Base-by-base conservation (phyloP, 257 asterid species). In the Solanum tacnaense region DNA sequence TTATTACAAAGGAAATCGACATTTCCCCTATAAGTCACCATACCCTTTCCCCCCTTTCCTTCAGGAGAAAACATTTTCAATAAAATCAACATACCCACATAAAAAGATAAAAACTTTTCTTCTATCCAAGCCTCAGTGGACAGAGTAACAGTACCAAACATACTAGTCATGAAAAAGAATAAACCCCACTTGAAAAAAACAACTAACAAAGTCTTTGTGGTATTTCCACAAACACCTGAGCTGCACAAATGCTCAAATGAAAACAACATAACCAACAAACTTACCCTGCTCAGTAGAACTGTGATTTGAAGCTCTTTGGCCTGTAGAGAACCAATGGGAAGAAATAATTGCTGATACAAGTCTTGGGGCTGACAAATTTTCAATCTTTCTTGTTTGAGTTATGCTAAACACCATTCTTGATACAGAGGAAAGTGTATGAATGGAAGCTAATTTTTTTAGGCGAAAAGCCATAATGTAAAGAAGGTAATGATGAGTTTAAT, bases 141-240 rank as follows among this genome's bases (percentile, higher is more conserved):
- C 65, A 18, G 10, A 56, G n/a, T 2, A 56, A 18, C 65, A 56
- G n/a, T 56, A 56, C 65, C 65, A 56, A 56, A 56, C 65, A 56
- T 56, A 56, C 20, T 56, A 7, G 67, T 56, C 10, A 20, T 56
- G 67, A 56, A 56, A 56, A 56, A 56, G 10, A 56, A 20, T 56
- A 56, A 8, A 56, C 5, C 25, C 11, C 76, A 70, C 32, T 75
- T 56, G n/a, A 56, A 18, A 41, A 12, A 16, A 11, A 5, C 20
- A 25, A 73, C 35, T 1, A 35, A 7, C 3, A 3, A 16, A 56
- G 32, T 88, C 88, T 75, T 12, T 88, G 92, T n/a, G 91, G 89
- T 91, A 88, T 91, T 94, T 93, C 75, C 34, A 89, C 96, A 93
- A 93, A 90, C 94, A 92, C 36, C 8, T 89, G 76, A 88, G 38